Evolutionary conservation across 2,329 filamentous ascomycete genomes (phyloP), one percentile per base, ranked within the genome.

Genomic region (Colletotrichum siamense): DNA sequence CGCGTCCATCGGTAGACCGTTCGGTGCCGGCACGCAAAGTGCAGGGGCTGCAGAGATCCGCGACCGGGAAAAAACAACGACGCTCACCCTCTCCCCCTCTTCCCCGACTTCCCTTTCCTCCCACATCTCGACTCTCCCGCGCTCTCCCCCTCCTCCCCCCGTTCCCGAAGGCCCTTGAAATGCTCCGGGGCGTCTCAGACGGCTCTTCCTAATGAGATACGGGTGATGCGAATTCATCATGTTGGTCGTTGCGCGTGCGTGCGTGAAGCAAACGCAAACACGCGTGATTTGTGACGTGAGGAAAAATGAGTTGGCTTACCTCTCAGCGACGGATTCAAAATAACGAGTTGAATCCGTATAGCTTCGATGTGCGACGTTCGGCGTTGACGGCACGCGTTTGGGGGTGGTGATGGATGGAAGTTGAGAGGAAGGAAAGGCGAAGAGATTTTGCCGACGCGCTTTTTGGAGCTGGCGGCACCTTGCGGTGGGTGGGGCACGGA

Each of bases 131-230:
- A 32, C 44, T 52, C 44, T 22, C 44, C 44, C 44, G n/a, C 59
- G 7, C 28, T 62, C n/a, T 24, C 30, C 28, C n/a, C 15, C 30
- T 12, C 36, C 36, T 39, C 8, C 36, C 28, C 59, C 30, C 18
- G n/a, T 30, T n/a, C 28, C 59, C 59, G n/a, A 49, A 66, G 15
- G 24, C 10, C 34, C 28, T 39, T 71, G 57, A 30, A 34, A 59
- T 63, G 59, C 62, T 63, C 70, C 74, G 71, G 74, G 74, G 74
- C 74, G 86, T 87, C 86, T 87, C 81, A 87, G 85, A 87, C 86
- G 86, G 86, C 86, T 87, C 86, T 87, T 87, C 86, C 86, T 87
- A 85, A 82, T 81, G 82, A 79, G 80, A 78, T 78, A 81, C 85
- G 84, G 84, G 84, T 81, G 80, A 85, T 66, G 69, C 83, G 81